These are phyloP conservation scores for Kodamaea sp. DNA, from an alignment of 1,139 yeast species.

Conservation along the genomic window DNA sequence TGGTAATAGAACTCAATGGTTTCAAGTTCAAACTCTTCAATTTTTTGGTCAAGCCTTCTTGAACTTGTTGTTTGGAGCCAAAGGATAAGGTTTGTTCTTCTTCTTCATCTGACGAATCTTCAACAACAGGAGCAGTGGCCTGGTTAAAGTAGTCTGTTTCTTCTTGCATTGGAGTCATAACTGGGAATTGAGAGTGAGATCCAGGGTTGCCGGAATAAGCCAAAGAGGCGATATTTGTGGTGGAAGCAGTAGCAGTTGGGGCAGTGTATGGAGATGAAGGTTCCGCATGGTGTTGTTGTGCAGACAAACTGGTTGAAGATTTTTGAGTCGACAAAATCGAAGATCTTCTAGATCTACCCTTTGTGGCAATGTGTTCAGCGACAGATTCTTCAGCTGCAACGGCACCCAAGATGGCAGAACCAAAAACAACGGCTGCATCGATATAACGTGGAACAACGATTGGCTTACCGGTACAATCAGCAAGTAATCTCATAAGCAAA, in stretches of 20 bases:
- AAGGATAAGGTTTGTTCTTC: slow-evolving; percentile 54
- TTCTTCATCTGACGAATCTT: slow-evolving; percentile 36
- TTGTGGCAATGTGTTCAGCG: slow-evolving; percentile 29
- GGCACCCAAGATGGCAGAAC: slow-evolving; percentile 92
- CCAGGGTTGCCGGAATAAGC: slow-evolving; percentile 39
- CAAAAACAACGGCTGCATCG: slow-evolving; percentile 95
- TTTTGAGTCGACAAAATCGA: slow-evolving; percentile 29
- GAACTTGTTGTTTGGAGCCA: slow-evolving; percentile 52
- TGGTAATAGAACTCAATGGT: slow-evolving; percentile 28
- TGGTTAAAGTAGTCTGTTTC: slow-evolving; percentile 48
- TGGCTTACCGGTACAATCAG: slow-evolving; percentile 93
- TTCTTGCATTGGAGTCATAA: slow-evolving; percentile 51
- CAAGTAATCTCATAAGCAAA: slow-evolving; percentile 79
- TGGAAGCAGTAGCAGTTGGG: slow-evolving; percentile 63
- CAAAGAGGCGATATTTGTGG: slow-evolving; percentile 54
- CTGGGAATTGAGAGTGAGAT: slow-evolving; percentile 52
- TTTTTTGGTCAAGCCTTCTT: slow-evolving; percentile 45
- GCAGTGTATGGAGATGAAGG: slow-evolving; percentile 71
- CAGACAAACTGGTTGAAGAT: slow-evolving; percentile 30
- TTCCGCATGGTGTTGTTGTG: slow-evolving; percentile 6
- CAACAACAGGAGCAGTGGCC: slow-evolving; percentile 15
- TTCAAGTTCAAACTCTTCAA: slow-evolving; percentile 35
- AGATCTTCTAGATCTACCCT: slow-evolving; percentile 40
- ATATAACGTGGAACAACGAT: slow-evolving; percentile 89
- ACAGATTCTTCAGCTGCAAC: slow-evolving; percentile 73